Percentiles rank a stretch among this genome's conserved stretches.
phyloP scores from a whole-genome alignment of 2,329 filamentous ascomycete species.

The Teratosphaeria epicoccoides region DNA sequence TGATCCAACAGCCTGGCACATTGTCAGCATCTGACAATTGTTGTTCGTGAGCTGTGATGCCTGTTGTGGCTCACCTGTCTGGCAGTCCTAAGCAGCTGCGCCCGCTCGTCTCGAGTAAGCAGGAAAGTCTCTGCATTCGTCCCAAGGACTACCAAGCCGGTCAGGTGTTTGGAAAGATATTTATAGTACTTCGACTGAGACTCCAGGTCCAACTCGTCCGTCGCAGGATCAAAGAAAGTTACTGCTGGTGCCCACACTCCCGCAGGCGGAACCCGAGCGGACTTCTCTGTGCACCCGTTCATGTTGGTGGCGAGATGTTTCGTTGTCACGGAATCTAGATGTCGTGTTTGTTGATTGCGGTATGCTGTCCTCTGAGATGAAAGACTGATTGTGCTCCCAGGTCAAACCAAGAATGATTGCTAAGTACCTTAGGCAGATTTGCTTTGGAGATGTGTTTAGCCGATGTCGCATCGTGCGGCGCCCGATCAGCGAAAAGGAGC shows the following conservation, averaged over 20 bases:
- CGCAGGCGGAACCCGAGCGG: conserved; percentile 41
- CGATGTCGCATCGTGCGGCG: not conserved
- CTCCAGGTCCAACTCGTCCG: conserved; percentile 31
- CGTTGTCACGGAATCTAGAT: not conserved
- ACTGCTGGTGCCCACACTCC: conserved; percentile 32
- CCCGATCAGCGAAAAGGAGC: not conserved
- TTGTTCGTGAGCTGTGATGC: not conserved
- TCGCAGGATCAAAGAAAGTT: conserved; percentile 35
- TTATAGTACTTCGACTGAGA: conserved; percentile 35
- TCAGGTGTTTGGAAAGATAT: conserved; percentile 34
- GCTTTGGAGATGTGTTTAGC: not conserved
- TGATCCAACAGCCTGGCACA: conserved; percentile 28
- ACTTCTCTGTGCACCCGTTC: conserved; percentile 9
- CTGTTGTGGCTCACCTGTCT: conserved; percentile 13
- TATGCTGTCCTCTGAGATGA: no score
- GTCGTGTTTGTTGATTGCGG: not conserved
- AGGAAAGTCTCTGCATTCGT: conserved; percentile 39
- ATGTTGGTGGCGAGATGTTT: conserved; percentile 2
- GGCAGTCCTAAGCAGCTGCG: conserved; percentile 29
- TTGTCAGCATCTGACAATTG: not conserved
- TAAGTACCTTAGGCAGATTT: not conserved
- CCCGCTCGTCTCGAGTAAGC: conserved; percentile 35
- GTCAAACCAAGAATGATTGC: no score
- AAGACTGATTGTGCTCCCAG: no score
- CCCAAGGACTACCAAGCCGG: conserved; percentile 37